Conservation (phyloP, 2,329 filamentous ascomycete species). For the Aspergillus sp. region DNA sequence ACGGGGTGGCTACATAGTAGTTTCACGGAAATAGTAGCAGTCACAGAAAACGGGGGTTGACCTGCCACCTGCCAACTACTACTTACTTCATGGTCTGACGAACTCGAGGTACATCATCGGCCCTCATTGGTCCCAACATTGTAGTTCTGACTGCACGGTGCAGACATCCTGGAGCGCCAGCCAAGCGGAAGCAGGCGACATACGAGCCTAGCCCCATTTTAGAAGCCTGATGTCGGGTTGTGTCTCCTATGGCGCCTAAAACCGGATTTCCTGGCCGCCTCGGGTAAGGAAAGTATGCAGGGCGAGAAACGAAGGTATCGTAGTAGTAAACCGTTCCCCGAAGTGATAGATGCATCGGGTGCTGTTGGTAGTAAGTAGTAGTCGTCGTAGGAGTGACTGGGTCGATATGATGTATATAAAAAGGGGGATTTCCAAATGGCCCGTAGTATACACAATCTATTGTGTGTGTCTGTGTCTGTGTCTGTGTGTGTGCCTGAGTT, state of each 20-base stretch:
- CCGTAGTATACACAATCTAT: neutral
- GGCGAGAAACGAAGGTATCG: neutral
- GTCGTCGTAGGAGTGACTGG: neutral
- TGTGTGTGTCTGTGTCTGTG: neutral
- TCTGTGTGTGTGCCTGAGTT: neutral
- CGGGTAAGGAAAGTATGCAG: neutral
- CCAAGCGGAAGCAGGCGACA: slow-evolving; percentile 11
- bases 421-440: slow-evolving; percentile 1
- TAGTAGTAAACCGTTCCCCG: too few species aligned
- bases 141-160: slow-evolving; percentile 8
- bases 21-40: neutral
- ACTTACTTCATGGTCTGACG: neutral
- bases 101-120: neutral
- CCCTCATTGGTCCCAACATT: neutral
- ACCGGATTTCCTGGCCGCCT: neutral
- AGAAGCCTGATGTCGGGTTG: slow-evolving; percentile 5
- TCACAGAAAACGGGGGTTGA: neutral
- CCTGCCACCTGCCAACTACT: neutral
- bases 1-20: neutral
- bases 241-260: slow-evolving; percentile 10
- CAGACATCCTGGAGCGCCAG: slow-evolving; percentile 1
- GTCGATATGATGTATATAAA: slow-evolving; percentile 6
- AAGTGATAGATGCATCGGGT: neutral
- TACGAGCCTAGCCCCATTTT: slow-evolving; percentile 2
- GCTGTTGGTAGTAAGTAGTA: neutral